These are phyloP conservation scores for Penicillium lagena DNA, from an alignment of 495 filamentous ascomycete genomes.

Conservation along the genomic window DNA sequence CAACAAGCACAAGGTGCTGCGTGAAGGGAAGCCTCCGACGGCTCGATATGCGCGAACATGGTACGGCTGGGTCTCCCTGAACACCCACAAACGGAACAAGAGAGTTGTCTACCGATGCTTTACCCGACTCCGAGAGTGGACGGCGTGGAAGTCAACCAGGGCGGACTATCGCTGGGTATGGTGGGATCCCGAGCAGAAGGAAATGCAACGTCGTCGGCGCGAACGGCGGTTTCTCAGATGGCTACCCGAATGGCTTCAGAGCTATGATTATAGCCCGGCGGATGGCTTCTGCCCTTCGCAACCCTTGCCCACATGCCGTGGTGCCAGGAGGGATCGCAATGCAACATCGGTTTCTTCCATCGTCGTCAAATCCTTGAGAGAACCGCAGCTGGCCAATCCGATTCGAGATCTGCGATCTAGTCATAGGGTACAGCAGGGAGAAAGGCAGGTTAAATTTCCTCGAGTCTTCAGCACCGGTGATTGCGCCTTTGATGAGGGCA, in stretches of 20 bases:
- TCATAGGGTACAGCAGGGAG: too few relatives aligned
- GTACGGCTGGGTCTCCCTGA: slow-evolving; percentile 38
- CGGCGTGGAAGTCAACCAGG: slow-evolving; percentile 29
- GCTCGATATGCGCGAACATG: slow-evolving; percentile 37
- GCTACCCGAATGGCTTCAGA: slow-evolving; percentile 20
- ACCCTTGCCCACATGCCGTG: too few relatives aligned
- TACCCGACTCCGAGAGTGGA: slow-evolving; percentile 14
- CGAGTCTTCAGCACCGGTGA: too few relatives aligned
- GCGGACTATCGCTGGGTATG: slow-evolving; percentile 34
- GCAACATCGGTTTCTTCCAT: too few relatives aligned
- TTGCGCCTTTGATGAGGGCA: too few relatives aligned
- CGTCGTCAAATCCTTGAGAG: too few relatives aligned
- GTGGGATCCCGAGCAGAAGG: slow-evolving; percentile 33
- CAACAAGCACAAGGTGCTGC: slow-evolving; percentile 25
- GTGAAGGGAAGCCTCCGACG: slow-evolving; percentile 21
- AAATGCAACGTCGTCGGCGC: slow-evolving; percentile 8
- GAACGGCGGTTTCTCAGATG: slow-evolving; percentile 8
- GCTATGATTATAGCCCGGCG: slow-evolving; percentile 17
- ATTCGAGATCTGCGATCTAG: too few relatives aligned
- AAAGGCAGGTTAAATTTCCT: too few relatives aligned
- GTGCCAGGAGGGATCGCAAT: too few relatives aligned
- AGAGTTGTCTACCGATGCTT: slow-evolving; percentile 11
- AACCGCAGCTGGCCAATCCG: too few relatives aligned
- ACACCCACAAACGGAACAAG: slow-evolving; percentile 29
- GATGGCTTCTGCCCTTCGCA: slow-evolving; percentile 13